These are phyloP conservation scores for Kazachstania martiniae DNA, from an alignment of 805 yeast species.

Conservation along the genomic window DNA sequence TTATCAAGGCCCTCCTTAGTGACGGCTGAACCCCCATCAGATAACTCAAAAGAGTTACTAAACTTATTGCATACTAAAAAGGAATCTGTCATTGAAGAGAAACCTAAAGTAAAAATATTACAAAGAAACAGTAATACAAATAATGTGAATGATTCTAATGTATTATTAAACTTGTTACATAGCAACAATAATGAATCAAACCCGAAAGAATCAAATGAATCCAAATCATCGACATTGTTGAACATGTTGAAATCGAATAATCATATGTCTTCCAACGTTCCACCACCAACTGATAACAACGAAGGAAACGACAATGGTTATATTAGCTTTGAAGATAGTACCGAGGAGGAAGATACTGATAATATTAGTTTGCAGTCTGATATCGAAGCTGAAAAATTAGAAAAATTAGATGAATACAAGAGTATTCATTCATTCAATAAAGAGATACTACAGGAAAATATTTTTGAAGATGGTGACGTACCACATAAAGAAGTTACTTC, in stretches of 20 bases:
- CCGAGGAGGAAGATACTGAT: constrained; percentile 10
- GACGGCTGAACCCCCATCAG: constrained; percentile 5
- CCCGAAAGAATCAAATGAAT: too few relatives aligned
- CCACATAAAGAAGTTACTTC: constrained; percentile 14
- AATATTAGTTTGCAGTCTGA: constrained; percentile 1
- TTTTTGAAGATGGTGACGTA: constrained; percentile 11
- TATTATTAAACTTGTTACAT: constrained; percentile 11
- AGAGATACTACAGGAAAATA: constrained; percentile 8
- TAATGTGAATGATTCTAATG: constrained; percentile 6
- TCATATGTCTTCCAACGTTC: too few relatives aligned
- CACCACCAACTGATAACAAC: too few relatives aligned
- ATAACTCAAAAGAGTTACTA: constrained; percentile 3
- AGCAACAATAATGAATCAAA: constrained; percentile 9
- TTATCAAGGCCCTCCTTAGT: constrained; percentile 30
- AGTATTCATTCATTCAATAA: background rate
- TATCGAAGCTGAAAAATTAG: constrained; percentile 5
- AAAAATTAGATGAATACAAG: constrained; percentile 8
- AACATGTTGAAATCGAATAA: too few relatives aligned
- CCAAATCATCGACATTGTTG: too few relatives aligned
- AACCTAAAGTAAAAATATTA: too few relatives aligned
- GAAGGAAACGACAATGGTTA: constrained; percentile 4
- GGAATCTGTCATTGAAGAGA: background rate
- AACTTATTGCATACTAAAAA: background rate
- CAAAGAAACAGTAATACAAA: background rate
- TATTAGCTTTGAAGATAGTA: constrained; percentile 23